Evolutionary conservation across 805 yeast species (phyloP), one percentile per base, ranked within the genome.

Genomic region (Saccharomycopsis sp.): DNA sequence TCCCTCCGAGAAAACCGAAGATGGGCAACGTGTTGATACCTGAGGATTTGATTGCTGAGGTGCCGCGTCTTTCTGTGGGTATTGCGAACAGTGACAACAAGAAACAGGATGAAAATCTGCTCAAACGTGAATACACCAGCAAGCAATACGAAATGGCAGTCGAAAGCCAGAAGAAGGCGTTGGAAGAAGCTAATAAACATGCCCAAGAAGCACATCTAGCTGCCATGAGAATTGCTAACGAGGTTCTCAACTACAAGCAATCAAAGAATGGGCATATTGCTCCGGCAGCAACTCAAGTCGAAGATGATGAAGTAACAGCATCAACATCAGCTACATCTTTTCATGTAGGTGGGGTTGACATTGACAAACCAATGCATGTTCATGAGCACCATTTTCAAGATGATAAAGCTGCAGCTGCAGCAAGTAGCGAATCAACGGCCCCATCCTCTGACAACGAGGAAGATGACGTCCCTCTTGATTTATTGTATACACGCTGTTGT

Each of bases 401-500:
- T 34, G 60, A 58, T 13, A 39, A 49, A 18, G 45, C 49, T 12
- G 39, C 44, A 20, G 42, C n/a, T n/a, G n/a, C n/a, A n/a, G n/a
- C n/a, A n/a, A 51, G 12, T 17, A 17, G 8, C 31, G 15, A 3
- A 15, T 10, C 20, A 54, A 57, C 29, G 30, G 38, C 54, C 20
- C 18, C 46, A 18, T 37, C 22, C 53, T 12, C 16, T 15, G 46
- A 36, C 4, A 48, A 43, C 7, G 30, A 18, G 7, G 38, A 16
- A 6, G 52, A 49, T 7, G 58, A 59, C 34, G 35, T 57, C 12
- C 59, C 62, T 2, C 47, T 67, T 39, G 95, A 86, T 52, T 68
- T 79, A 30, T 67, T 88, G 54, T 88, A 88, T 60, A 84, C 96
- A 0, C 68, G 96, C 50, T 88, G 96, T 57, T 88, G 96, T 53